Base-by-base conservation (phyloP, 495 filamentous ascomycete species). In the Penicillium canariense region DNA sequence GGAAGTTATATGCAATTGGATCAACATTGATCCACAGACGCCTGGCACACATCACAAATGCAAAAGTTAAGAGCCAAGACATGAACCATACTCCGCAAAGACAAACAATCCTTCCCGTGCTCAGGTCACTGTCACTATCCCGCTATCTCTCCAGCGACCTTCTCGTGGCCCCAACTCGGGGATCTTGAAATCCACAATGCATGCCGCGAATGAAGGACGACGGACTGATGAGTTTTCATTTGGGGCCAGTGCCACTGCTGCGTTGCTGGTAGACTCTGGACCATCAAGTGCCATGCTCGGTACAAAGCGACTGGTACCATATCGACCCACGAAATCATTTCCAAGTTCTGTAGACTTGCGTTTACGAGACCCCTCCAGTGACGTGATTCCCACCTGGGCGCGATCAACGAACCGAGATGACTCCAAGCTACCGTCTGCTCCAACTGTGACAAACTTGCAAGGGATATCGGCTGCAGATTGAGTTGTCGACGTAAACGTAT, bases 141-240 rank as follows among this genome's bases (percentile, higher is more conserved):
- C 15, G n/a, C n/a, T 30, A 32, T 65, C 54, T 18, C 50, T 56
- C 60, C 58, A 68, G 27, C 39, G 48, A n/a, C 62, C 66, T 18
- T 63, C 61, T 15, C 60, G 43, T 8, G 48, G n/a, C 10, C 59
- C 61, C 9, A 68, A 55, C 36, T 73, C 65, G n/a, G 73, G 68
- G 20, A 76, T 73, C 38, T 63, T 71, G 45, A 76, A 67, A 47
- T 74, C 71, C 48, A 74, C 65, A 44, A 76, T 74, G 46, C 71
- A 72, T 25, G 73, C 73, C 0, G 69, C 69, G 47, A 76, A 74
- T 3, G 71, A 74, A 0, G 68, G 50, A 7, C 67, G 68, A 10
- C 65, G 56, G 1, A 59, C 51, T 8, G 50, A 35, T 4, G 57
- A 35, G 22, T 54, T 52, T 9, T 53, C 55, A 32, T 44, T 47